Conservation (phyloP, 306 rosid genomes). For the Herpetospermum pedunculosum region DNA sequence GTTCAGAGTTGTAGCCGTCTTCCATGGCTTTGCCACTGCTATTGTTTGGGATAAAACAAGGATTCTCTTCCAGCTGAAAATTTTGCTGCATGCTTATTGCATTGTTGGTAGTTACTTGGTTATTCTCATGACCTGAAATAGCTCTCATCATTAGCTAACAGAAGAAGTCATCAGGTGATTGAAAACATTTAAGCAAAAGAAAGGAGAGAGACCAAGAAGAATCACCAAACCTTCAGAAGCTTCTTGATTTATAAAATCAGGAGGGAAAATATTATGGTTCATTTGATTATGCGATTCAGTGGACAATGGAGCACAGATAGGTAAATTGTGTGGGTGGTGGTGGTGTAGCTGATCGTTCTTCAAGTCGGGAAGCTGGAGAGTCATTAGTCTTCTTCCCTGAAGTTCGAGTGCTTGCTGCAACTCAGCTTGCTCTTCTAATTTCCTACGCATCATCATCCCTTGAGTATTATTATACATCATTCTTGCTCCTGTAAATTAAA, state of each 20-base stretch:
- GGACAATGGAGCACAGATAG: slow-evolving; percentile 46
- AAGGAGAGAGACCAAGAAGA: background rate
- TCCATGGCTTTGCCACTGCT: slow-evolving; percentile 19
- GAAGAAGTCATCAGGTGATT: background rate
- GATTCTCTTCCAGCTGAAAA: slow-evolving; percentile 28
- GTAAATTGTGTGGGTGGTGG: slow-evolving; percentile 64
- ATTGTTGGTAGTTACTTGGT: slow-evolving; percentile 15
- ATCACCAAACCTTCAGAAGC: slow-evolving; percentile 39
- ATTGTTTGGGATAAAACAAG: slow-evolving; percentile 18
- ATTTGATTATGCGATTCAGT: slow-evolving; percentile 36
- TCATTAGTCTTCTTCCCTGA: slow-evolving; percentile 75
- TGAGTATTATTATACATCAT: slow-evolving; percentile 48
- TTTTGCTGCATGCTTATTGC: slow-evolving; percentile 21
- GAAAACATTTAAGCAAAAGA: background rate
- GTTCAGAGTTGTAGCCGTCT: slow-evolving; percentile 21
- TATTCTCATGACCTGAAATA: slow-evolving; percentile 35
- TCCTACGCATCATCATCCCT: slow-evolving; percentile 57
- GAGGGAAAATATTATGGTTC: slow-evolving; percentile 29
- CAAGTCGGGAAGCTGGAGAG: slow-evolving; percentile 74
- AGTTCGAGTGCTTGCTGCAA: slow-evolving; percentile 72
- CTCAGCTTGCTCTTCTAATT: slow-evolving; percentile 73
- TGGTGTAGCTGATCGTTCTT: slow-evolving; percentile 42
- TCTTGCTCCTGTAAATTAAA: slow-evolving; percentile 42
- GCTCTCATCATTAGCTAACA: background rate
- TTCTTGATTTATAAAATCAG: slow-evolving; percentile 47